Evolutionary conservation across 805 yeast species (phyloP), one percentile per base, ranked within the genome.

Genomic region (Candida silvicultrix): DNA sequence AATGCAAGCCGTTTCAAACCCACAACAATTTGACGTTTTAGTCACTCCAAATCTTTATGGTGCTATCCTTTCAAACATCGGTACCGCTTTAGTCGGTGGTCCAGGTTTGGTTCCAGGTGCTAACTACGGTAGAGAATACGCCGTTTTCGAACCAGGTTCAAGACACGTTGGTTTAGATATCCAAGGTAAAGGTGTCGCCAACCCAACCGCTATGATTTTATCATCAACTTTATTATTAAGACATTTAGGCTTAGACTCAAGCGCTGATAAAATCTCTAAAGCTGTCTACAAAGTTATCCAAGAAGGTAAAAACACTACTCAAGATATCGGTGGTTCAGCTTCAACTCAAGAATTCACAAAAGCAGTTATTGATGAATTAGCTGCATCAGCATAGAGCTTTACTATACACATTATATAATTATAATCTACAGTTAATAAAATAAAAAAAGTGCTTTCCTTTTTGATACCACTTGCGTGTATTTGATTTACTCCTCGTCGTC

Each of bases 61-160:
- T 74, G 85, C 97, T 64, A 92, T 92, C 64, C 75, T 92, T 64
- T 89, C 97, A 56, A 94, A 94, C 80, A 90, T 92, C 62, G 99
- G 98, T 75, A 96, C 98, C 57, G 99, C 94, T 54, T 71, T 76
- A 62, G 85, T 94, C 56, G 98, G 98, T 70, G 97, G 97, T 60
- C 97, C 98, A 67, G 98, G 98, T 71, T 77, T 92, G 61, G 96
- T 92, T 46, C 97, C 99, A 59, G 98, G 98, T 72, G 97, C 95
- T 63, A 89, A 89, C 78, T 90, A 87, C 57, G 99, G 99, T 71
- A 85, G 96, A 71, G 97, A 92, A 62, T 84, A 85, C 69, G 98
- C 98, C 47, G 95, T 92, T 51, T 92, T 94, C 70, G 99, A 92
- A 78, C 98, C 99, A 62, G 99, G 98, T 73, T 90, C 97, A 75